phyloP scores from a whole-genome alignment of 1,139 yeast genomes.

The Candida tunisiensis region DNA sequence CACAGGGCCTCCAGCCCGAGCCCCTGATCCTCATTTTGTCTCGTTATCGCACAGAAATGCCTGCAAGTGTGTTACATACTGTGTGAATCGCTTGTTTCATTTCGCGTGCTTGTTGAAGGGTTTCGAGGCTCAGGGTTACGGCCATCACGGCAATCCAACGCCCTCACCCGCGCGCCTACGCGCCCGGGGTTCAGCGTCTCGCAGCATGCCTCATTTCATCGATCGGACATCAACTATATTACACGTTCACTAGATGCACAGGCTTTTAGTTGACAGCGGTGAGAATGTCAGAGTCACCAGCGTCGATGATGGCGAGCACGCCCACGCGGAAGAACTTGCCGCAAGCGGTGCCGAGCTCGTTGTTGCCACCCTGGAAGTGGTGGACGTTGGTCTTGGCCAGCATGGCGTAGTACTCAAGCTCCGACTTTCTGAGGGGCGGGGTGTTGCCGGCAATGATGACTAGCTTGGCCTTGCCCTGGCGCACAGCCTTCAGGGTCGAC shows the following conservation, averaged over 20 bases:
- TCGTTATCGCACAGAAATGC: too few relatives aligned
- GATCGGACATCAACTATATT: too few relatives aligned
- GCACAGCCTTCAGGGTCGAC: conserved; percentile 95
- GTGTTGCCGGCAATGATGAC: conserved; percentile 98
- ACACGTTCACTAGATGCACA: conserved; percentile 1
- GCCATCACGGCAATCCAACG: too few relatives aligned
- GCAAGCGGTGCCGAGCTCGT: conserved; percentile 99
- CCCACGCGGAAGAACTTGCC: conserved; percentile 99
- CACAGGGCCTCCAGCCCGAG: too few relatives aligned
- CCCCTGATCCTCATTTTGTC: too few relatives aligned
- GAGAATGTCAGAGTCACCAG: conserved; percentile 99
- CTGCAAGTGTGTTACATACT: too few relatives aligned
- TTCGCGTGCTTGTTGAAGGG: too few relatives aligned
- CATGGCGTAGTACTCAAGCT: conserved; percentile 99
- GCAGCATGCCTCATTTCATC: too few relatives aligned
- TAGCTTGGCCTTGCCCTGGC: conserved; percentile 99
- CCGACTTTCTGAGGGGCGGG: conserved; percentile 99
- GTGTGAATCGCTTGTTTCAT: too few relatives aligned
- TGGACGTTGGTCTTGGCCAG: conserved; percentile 96
- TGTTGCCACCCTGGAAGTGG: conserved; percentile 99
- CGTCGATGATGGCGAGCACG: conserved; percentile 88
- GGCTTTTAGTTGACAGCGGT: conserved; percentile 21
- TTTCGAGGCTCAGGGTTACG: too few relatives aligned
- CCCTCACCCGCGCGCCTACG: too few relatives aligned
- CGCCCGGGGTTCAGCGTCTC: too few relatives aligned